Base-by-base conservation (phyloP, 305 asterid genomes). In the Plantago coronopus region DNA sequence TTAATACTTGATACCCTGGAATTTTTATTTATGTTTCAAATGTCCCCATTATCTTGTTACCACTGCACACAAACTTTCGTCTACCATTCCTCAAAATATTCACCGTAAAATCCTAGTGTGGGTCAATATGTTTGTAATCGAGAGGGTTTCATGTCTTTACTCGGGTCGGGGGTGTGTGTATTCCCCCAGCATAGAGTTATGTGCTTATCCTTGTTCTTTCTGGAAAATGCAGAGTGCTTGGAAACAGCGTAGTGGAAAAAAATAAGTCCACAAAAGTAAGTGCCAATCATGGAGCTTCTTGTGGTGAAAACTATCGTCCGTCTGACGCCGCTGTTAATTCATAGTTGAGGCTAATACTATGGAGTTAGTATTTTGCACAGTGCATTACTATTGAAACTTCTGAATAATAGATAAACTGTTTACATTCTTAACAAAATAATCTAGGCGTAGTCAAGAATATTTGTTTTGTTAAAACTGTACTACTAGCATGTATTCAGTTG, bases 181-280 rank as follows among this genome's bases (percentile, higher is more conserved):
- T 25, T 23, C 58, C 48, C 40, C 29, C 19, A 23, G n/a, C 53
- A 65, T 27, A 65, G 22, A 65, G 19, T 20, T 49, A 42, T 34
- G 51, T 67, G 14, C 72, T 78, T 65, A 76, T 50, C 25, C 46
- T 3, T 46, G 43, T 43, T 45, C 64, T 15, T 61, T 63, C 19
- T 50, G 31, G 31, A 19, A 48, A 65, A 60, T 67, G 85, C 95
- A 91, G 97, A 75, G 85, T 74, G 68, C 65, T 66, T 91, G 98
- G 98, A 84, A 71, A 76, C 82, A 55, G 53, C 90, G 95, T 25
- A 83, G 78, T 21, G 93, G 82, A 62, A 88, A 66, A 73, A 79
- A 88, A 78, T 77, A 74, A 56, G 75, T 59, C 62, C 46, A 38
- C 61, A 29, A n/a, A n/a, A 49, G 55, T 3, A 49, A 34, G 40